phyloP scores from a whole-genome alignment of 2,329 filamentous ascomycete species.

The Clarireedia monteithiana region DNA sequence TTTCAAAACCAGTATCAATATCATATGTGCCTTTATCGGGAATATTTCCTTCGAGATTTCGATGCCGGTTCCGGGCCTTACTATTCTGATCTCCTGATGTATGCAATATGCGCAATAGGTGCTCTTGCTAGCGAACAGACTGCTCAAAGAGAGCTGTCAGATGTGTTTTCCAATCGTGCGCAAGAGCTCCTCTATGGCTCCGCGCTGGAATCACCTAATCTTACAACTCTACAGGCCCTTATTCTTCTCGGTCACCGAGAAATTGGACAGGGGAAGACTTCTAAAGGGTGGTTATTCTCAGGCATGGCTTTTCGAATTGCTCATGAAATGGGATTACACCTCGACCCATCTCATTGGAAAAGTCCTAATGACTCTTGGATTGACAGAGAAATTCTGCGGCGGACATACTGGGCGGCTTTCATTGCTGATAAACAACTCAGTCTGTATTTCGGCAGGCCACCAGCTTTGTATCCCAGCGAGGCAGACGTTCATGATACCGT shows the following conservation, averaged over 20 bases:
- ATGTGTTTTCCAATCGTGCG: conserved; percentile 38
- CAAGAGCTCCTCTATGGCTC: conserved; percentile 36
- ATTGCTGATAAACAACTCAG: conserved; percentile 43
- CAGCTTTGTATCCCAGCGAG: conserved; percentile 41
- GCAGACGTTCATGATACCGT: conserved; percentile 43
- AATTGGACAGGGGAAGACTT: conserved; percentile 39
- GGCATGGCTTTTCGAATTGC: conserved; percentile 44
- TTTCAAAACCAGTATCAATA: conserved; percentile 42
- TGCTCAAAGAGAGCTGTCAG: conserved; percentile 31
- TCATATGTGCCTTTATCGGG: conserved; percentile 42
- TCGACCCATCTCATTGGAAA: conserved; percentile 44
- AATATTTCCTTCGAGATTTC: conserved; percentile 44
- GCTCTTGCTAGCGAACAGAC: conserved; percentile 38
- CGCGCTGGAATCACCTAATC: conserved; percentile 38
- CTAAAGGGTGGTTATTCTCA: conserved; percentile 44
- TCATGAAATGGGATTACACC: conserved; percentile 45
- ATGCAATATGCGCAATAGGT: conserved; percentile 41
- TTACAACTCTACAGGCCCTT: conserved; percentile 40
- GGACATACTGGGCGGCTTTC: conserved; percentile 45
- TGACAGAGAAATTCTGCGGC: conserved; percentile 40
- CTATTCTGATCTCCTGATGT: conserved; percentile 42
- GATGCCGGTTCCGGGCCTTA: conserved; percentile 38
- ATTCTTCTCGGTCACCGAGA: conserved; percentile 39
- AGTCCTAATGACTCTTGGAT: conserved; percentile 32
- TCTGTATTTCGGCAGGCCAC: conserved; percentile 43